Evolutionary conservation across 2,329 filamentous ascomycete species (phyloP), one percentile per base, ranked within the genome.

Genomic region (Ascochyta viciae-villosae): DNA sequence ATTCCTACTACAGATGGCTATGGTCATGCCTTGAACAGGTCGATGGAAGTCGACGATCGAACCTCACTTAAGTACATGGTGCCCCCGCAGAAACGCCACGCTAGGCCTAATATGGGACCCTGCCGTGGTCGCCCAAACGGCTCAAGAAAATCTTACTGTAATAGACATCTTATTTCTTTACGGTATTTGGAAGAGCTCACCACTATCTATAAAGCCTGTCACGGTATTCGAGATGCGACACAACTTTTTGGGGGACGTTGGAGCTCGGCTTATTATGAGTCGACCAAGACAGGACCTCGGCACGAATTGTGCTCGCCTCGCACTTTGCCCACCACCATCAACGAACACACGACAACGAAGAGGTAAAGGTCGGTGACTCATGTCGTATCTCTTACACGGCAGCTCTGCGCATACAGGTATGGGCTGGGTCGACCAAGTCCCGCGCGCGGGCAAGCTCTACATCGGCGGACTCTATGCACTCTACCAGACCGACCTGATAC

Each of bases 391-490:
- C 48, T 57, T 73, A 26, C 65, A 72, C 68, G 69, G 70, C 58
- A 67, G 65, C 53, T 61, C 66, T 37, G 55, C 59, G 37, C 62
- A 68, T 57, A 70, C 67, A 44, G 63, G 62, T 27, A 74, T 77
- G 71, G 75, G 74, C 52, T 75, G 72, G 70, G 67, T 78, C 23
- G 76, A 78, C 47, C 63, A 60, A 16, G 65, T 78, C 6, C 76
- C 76, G 0, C 64, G 70, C 6, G 64, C 68, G 3, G 64, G 67
- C 3, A 68, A 68, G 16, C 66, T 78, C 27, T 76, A 75, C 68
- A 78, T 78, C 44, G 77, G 77, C 54, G 77, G 77, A 27, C 65
- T 79, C 3, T 74, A 77, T 53, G 77, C 76, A 1, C 62, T 79
- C 2, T 78, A 78, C 59, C 73, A 77, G 55, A 72, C 71, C 3